A percentile compares a stretch with the other conserved stretches of the same genome.
These are phyloP conservation scores for Medicago arabica DNA, from an alignment of 306 rosid species.

Conservation along the genomic window DNA sequence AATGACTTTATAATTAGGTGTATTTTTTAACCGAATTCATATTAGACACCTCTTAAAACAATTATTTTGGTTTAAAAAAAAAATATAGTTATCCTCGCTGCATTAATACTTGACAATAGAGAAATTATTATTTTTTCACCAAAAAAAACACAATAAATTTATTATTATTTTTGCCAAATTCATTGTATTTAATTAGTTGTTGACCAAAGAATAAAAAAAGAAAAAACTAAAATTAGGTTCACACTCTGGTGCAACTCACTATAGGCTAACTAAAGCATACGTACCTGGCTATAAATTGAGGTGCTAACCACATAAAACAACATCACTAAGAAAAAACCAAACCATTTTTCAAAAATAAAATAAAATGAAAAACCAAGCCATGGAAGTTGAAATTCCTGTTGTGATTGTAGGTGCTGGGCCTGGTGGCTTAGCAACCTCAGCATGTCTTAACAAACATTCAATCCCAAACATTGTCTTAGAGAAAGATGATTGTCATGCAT, in stretches of 20 bases:
- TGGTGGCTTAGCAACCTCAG: slow-evolving; percentile 67
- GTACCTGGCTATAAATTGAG: not conserved
- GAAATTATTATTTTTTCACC: too few species aligned
- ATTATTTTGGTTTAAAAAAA: not conserved
- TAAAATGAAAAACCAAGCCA: not conserved
- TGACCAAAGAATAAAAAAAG: not conserved
- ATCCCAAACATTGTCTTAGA: slow-evolving; percentile 58
- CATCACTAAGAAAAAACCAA: too few species aligned
- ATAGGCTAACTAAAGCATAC: not conserved
- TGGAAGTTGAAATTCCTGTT: slow-evolving; percentile 54
- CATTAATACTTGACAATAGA: not conserved
- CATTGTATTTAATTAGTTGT: not conserved
- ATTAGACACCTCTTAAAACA: too few species aligned
- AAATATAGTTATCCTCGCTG: not conserved
- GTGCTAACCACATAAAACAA: not conserved
- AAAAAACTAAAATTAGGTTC: not conserved
- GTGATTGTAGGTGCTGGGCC: slow-evolving; percentile 73
- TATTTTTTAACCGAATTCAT: too few species aligned
- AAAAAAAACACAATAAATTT: not conserved
- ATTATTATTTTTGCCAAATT: too few species aligned
- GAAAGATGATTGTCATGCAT: slow-evolving; percentile 59
- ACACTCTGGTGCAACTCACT: not conserved
- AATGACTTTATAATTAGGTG: too few species aligned
- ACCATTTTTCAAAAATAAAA: too few species aligned
- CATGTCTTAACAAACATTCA: slow-evolving; percentile 57